These are phyloP conservation scores for Chloris gayana DNA, from an alignment of 176 grass and related monocot species.

Conservation along the genomic window DNA sequence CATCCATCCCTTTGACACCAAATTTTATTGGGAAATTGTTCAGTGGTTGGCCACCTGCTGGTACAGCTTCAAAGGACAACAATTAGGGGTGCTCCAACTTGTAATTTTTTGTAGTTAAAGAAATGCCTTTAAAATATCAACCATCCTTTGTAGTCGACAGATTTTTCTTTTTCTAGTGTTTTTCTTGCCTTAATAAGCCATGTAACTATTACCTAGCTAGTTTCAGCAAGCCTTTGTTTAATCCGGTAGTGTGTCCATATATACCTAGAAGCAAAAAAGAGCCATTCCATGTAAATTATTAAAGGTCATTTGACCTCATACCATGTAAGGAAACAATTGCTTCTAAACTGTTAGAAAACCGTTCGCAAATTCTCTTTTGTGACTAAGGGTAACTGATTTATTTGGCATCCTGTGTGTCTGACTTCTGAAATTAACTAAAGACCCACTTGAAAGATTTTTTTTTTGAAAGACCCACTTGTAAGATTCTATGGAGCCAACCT, in stretches of 20 bases:
- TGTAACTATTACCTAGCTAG: slow-evolving; percentile 3
- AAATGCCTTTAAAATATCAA: slow-evolving; percentile 6
- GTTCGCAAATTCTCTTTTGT: neutral
- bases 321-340: slow-evolving; percentile 6
- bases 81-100: slow-evolving; percentile 33
- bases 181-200: slow-evolving; percentile 3
- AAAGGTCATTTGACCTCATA: neutral
- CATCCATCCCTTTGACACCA: slow-evolving; percentile 36
- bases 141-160: neutral
- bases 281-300: neutral
- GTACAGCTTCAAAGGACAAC: slow-evolving; percentile 42
- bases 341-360: neutral
- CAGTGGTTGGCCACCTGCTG: slow-evolving; percentile 34
- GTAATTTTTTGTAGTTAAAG: slow-evolving; percentile 24
- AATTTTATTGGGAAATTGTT: slow-evolving; percentile 30
- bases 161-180: neutral
- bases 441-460: slow-evolving; percentile 5
- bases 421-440: slow-evolving; percentile 35
- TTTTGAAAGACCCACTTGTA: neutral
- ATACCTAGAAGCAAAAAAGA: neutral
- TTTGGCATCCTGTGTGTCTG: slow-evolving; percentile 23
- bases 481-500: slow-evolving; percentile 7
- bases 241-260: neutral
- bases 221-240: neutral
- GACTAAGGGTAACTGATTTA: slow-evolving; percentile 5